Evolutionary conservation across 306 rosid genomes (phyloP), one percentile per base, ranked within the genome.

Genomic region (Morella rubra): DNA sequence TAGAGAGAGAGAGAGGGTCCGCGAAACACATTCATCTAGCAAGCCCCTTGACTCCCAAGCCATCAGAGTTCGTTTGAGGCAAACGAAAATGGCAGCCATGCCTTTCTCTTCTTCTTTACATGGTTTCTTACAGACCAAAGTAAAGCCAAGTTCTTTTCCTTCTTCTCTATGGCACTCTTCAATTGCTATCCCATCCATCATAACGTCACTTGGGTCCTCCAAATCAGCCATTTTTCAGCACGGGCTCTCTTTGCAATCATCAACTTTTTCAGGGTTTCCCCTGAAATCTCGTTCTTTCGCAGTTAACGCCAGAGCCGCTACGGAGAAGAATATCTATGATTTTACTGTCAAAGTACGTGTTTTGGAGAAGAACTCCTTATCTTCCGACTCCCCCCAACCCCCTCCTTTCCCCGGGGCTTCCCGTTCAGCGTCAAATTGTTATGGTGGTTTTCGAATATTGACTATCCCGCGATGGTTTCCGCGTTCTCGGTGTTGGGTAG

Each of bases 311-410:
- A 88, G 86, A 77, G 99, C 99, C 19, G 89, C 87, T 53, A 86
- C 97, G 1, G 93, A 92, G 58, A 92, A 92, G 85, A 84, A 84
- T 79, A 85, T 96, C 67, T 78, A 96, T 80, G 99, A 92, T 71
- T 96, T 84, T 62, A 89, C 90, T 44, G 98, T 92, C 71, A 92
- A 96, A 97, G 99, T 92, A 76, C 40, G 47, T 40, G 49, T 64
- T 64, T 8, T 73, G 64, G 4, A 68, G 22, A 59, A 45, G 44
- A n/a, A 19, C 32, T 71, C 15, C 27, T 44, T 51, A 50, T 1
- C 54, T 47, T 41, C 51, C 16, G 51, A 42, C 45, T 41, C 10
- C 11, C 44, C 37, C 37, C 18, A 15, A 14, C n/a, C 44, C 65
- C 59, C 0, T 16, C 20, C 44, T 15, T 62, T 44, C 0, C 8